Percentiles rank a stretch among this genome's conserved stretches.
Evolutionary conservation across 1,284 basidiomycete genomes (phyloP).

Genomic region (Apiotrichum siamense): DNA sequence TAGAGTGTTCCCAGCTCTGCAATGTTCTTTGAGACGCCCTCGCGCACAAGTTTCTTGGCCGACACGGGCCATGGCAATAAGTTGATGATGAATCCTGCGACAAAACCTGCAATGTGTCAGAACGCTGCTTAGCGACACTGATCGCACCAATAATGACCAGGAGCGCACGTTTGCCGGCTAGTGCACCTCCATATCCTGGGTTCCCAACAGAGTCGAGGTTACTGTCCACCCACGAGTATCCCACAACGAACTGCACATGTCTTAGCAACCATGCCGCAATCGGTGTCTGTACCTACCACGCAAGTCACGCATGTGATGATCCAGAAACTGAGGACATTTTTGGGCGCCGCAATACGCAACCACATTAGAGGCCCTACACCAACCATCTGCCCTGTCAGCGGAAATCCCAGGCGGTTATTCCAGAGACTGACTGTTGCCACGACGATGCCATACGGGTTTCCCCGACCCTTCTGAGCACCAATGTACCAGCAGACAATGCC

Average conservation of each 20-base stretch:
- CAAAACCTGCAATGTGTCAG: slow-evolving; percentile 27
- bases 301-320: slow-evolving; percentile 45
- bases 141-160: slow-evolving; percentile 44
- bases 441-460: slow-evolving; percentile 58
- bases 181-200: slow-evolving; percentile 54
- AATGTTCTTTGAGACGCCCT: slow-evolving; percentile 36
- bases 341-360: slow-evolving; percentile 53
- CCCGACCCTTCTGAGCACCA: slow-evolving; percentile 51
- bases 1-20: slow-evolving; percentile 38
- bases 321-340: slow-evolving; percentile 44
- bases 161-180: slow-evolving; percentile 54
- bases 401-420: not conserved
- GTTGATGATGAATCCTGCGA: slow-evolving; percentile 39
- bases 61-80: slow-evolving; percentile 41
- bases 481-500: slow-evolving; percentile 57
- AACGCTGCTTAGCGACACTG: too few relatives aligned
- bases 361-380: slow-evolving; percentile 56
- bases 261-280: too few relatives aligned
- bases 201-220: slow-evolving; percentile 51
- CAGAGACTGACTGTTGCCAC: slow-evolving; percentile 51
- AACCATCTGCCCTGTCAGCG: slow-evolving; percentile 42
- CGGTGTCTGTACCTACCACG: slow-evolving; percentile 24
- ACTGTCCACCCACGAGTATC: slow-evolving; percentile 60
- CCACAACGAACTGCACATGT: slow-evolving; percentile 51
- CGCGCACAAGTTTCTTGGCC: slow-evolving; percentile 36